Base-by-base conservation (phyloP, 148 eudicot species). In the Simmondsia chinensis region DNA sequence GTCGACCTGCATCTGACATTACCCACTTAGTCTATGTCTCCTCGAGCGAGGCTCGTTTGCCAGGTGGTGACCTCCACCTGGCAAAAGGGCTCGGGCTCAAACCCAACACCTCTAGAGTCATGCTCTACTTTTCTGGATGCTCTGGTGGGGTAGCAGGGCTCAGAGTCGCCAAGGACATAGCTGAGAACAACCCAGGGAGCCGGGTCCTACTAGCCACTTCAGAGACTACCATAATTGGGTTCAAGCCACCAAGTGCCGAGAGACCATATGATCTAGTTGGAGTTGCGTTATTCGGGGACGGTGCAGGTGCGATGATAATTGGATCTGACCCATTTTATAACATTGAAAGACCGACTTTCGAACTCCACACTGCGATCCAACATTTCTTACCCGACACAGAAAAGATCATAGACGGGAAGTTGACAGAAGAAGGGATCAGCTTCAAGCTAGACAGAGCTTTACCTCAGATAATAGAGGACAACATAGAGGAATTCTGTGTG, bases 11-110 rank as follows among this genome's bases (percentile, higher is more conserved):
- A 26, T 69, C 94, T 2, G 83, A 80, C 48, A 82, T 93, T 40
- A 93, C 99, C 64, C 99, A 93, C 64, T 43, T 93, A 43, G 96
- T 93, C 20, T 93, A 93, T 26, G 99, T 86, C 39, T 93, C 96
- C 40, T 93, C 96, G 0, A 93, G 99, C 25, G 99, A 93, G 56
- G 94, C 84, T 21, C 88, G 96, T 10, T 43, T 93, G 2, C 96
- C 94, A 0, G 99, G 87, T 6, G 96, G 96, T 0, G 99, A 93
- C 46, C 75, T 91, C 43, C 73, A 72, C 75, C 56, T 91, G 9
- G 99, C 99, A 0, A 79, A 56, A 43, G 99, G 94, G 28, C 80
- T 91, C 4, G 89, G 94, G 29, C 77, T 93, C 28, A 57, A 58
- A 7, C 93, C 87, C 1, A 70, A 86, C 20, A 86, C 89, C 12